phyloP scores from a whole-genome alignment of 2,329 filamentous ascomycete species.

The Parafenestella ontariensis region DNA sequence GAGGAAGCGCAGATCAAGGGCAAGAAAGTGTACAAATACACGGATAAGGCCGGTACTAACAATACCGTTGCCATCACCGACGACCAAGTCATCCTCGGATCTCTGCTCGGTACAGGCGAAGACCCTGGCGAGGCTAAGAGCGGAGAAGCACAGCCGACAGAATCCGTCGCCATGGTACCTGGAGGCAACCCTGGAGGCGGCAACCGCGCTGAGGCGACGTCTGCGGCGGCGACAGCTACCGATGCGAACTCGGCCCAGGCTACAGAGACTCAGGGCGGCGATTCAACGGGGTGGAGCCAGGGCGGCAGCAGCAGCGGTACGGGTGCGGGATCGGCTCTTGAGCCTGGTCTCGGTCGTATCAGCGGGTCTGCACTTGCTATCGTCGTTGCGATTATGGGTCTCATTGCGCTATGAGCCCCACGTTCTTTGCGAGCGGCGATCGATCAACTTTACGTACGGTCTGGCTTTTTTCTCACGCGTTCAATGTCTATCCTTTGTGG shows the following conservation, averaged over 20 bases:
- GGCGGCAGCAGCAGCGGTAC: slow-evolving; percentile 25
- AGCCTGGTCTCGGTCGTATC: slow-evolving; percentile 35
- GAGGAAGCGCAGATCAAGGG: slow-evolving; percentile 68
- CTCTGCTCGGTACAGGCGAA: slow-evolving; percentile 79
- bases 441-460: slow-evolving; percentile 7
- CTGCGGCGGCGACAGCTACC: slow-evolving; percentile 10
- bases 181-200: slow-evolving; percentile 62
- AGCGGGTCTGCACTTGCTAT: slow-evolving; percentile 45
- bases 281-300: slow-evolving; percentile 30
- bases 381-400: slow-evolving; percentile 40
- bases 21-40: slow-evolving; percentile 77
- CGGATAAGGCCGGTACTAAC: slow-evolving; percentile 70
- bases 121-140: slow-evolving; percentile 63
- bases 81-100: slow-evolving; percentile 77
- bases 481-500: slow-evolving; percentile 5
- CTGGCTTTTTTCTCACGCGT: slow-evolving; percentile 4
- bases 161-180: slow-evolving; percentile 59
- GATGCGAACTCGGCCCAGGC: slow-evolving; percentile 2
- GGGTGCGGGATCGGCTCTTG: slow-evolving; percentile 24
- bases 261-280: slow-evolving; percentile 4
- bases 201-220: slow-evolving; percentile 44
- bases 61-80: slow-evolving; percentile 76
- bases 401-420: slow-evolving; percentile 37
- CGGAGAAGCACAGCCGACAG: slow-evolving; percentile 33
- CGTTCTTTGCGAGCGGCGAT: background rate